Conservation (phyloP, 805 yeast species). For the Pichia rugopelliculosa region DNA sequence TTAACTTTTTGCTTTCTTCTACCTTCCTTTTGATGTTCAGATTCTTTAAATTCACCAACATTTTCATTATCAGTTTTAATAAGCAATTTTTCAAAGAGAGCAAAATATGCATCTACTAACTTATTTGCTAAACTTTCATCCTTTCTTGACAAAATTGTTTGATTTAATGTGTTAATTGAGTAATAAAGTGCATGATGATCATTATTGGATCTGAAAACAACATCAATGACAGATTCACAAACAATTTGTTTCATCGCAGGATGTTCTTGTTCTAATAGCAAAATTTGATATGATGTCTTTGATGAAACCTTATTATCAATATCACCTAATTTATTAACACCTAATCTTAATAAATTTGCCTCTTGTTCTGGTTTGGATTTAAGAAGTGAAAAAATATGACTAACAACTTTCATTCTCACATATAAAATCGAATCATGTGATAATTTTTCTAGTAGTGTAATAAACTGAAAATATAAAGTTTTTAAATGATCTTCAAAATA, state of each 20-base stretch:
- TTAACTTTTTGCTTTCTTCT: constrained; percentile 69
- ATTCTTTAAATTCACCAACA: constrained; percentile 31
- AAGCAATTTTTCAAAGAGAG: constrained; percentile 76
- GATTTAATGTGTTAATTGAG: constrained; percentile 81
- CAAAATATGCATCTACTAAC: constrained; percentile 76
- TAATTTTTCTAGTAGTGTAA: constrained; percentile 68
- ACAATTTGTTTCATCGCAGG: constrained; percentile 91
- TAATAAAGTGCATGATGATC: constrained; percentile 89
- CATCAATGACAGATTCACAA: constrained; percentile 72
- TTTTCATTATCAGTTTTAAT: constrained; percentile 54
- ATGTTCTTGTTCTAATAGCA: constrained; percentile 80
- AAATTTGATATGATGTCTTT: constrained; percentile 72
- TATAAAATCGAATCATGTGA: constrained; percentile 89
- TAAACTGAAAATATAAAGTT: constrained; percentile 61
- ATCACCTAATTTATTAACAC: constrained; percentile 93
- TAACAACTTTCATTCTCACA: constrained; percentile 70
- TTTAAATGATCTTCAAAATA: constrained; percentile 90
- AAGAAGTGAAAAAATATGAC: constrained; percentile 72
- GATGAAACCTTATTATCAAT: constrained; percentile 85
- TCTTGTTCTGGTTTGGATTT: constrained; percentile 94
- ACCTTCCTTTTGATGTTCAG: constrained; percentile 47
- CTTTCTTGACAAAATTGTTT: constrained; percentile 74
- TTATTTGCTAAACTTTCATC: constrained; percentile 80
- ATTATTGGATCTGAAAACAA: constrained; percentile 61
- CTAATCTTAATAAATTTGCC: constrained; percentile 77